Base-by-base conservation (phyloP, 2,329 filamentous ascomycete species). In the Coniochaeta ligniaria region DNA sequence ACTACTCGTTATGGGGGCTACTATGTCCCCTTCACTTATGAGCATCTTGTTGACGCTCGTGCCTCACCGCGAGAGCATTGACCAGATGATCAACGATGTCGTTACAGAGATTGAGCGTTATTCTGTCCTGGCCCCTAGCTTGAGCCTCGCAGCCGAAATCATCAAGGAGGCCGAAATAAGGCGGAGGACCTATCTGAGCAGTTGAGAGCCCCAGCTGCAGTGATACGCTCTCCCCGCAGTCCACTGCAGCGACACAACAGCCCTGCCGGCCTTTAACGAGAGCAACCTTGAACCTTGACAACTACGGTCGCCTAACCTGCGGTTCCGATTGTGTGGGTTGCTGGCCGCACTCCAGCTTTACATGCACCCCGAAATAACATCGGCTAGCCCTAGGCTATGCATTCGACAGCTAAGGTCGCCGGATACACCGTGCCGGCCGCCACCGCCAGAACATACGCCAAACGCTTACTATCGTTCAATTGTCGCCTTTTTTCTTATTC, bases 1-100 rank as follows among this genome's bases (percentile, higher is more conserved):
- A 1, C 78, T 95, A 17, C 79, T 95, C 50, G 84, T 95, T 36
- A 94, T 95, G 90, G 91, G 90, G 7, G 89, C 90, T 17, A 92
- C 88, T 17, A 90, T 94, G 85, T 92, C 87, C 9, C 86, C 87
- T 1, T 87, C 87, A 6, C 82, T 94, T 3, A 85, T 84, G 26
- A 81, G 78, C 57, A 85, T 93, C 45, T 78, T 94, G 71, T 63
- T 82, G 57, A 79, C 77, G 2, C 69, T 87, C 26, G 79, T 86
- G 4, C 78, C 83, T 33, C 79, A 81, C 64, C 77, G 80, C 59
- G 81, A 85, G 63, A 79, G 86, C 38, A 83, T 93, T 66, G 89
- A 93, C 72, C 81, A 84, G 61, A 91, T 94, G 66, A 91, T 94
- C 73, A 86, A 86, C 68, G 86, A 90, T 61, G 90, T 94, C 55